Conservation (phyloP, 495 filamentous ascomycete species). For the Aspergillus nanangensis region DNA sequence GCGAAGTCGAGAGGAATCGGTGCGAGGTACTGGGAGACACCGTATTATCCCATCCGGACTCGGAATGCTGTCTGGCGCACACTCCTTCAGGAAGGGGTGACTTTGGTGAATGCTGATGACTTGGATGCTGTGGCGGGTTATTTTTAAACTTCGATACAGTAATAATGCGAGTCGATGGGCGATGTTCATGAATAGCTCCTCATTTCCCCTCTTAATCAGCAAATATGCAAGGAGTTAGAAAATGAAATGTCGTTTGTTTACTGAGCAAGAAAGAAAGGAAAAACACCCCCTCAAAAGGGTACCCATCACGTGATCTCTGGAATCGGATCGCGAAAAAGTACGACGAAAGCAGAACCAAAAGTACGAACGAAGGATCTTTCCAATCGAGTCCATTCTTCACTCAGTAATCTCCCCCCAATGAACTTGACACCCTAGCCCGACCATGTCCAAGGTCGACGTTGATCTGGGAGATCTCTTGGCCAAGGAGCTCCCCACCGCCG, state of each 20-base stretch:
- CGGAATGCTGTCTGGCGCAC: constrained; percentile 67
- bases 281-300: no score
- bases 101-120: constrained; percentile 77
- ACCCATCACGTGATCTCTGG: no score
- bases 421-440: constrained; percentile 5
- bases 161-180: no score
- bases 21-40: constrained; percentile 71
- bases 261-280: no score
- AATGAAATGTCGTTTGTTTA: no score
- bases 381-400: not conserved
- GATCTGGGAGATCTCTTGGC: constrained; percentile 54
- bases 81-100: constrained; percentile 62
- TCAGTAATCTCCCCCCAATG: not conserved
- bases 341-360: no score
- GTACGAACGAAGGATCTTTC: not conserved
- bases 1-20: constrained; percentile 62
- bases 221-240: no score
- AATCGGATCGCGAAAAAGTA: no score
- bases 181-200: no score
- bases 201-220: no score
- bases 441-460: constrained; percentile 28
- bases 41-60: constrained; percentile 58
- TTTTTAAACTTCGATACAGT: constrained; percentile 18
- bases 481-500: constrained; percentile 63
- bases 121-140: constrained; percentile 48